Base-by-base conservation (phyloP, 164 flowering plant genomes). In the Macadamia integrifolia region DNA sequence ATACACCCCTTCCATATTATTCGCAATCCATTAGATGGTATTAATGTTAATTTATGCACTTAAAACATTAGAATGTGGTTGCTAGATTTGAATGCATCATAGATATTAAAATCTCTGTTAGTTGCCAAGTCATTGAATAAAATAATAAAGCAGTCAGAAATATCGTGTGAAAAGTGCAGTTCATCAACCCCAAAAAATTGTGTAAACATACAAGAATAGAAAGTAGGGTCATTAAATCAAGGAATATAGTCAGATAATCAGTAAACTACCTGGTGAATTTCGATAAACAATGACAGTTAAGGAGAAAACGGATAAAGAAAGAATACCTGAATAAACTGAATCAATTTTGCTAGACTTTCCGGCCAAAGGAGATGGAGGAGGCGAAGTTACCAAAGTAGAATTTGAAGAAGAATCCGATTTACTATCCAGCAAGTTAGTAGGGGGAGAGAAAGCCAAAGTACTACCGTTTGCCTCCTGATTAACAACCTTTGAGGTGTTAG, bases 291-390 rank as follows among this genome's bases (percentile, higher is more conserved):
- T 1, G 15, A 42, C 2, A 32, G 6, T n/a, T 9, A 35, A 52
- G 40, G 40, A 35, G 40, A 2, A 2, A 35, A 35, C 40, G 5
- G 40, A 35, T 35, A 46, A 53, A 43, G 31, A 53, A 72, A 9
- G 29, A 43, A 50, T 30, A 72, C 79, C 70, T 62, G 79, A 72
- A 66, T 62, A 53, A 30, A 15, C 69, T 61, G 79, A 69, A 69
- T 62, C 56, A 18, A 17, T 53, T 53, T 62, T 42, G 62, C 44
- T 64, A 42, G 66, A 60, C 29, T 60, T 35, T 14, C 42, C 31
- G 6, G 57, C 42, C 14, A 35, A 29, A 30, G 28, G 44, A 1
- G 58, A 40, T 40, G 72, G 30, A 8, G 72, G 28, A 3, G 3
- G n/a, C 53, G 35, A 6, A 49, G 62, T 23, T 48, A 44, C 58